Evolutionary conservation across 2,329 filamentous ascomycete genomes (phyloP), one percentile per base, ranked within the genome.

Genomic region (Ophiostoma himal-ulmi): DNA sequence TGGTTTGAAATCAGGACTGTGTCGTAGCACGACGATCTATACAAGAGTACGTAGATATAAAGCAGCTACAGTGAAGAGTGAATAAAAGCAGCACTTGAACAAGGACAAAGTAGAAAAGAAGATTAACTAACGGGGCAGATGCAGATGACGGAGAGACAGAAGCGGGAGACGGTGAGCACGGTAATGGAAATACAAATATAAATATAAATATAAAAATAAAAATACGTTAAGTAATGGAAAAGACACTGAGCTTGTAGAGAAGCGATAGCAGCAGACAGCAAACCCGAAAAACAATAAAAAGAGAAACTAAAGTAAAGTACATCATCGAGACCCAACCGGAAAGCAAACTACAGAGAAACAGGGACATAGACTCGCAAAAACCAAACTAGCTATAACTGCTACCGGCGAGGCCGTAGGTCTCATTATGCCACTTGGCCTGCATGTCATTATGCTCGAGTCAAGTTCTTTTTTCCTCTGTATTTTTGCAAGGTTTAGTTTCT

Each of bases 381-480:
- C 4, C n/a, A 26, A 3, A 26, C 4, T 10, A 26, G 11, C 30
- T 30, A 22, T 11, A 8, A 8, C 11, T 57, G n/a, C 11, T 57
- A 26, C 52, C 7, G 11, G 48, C 48, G 13, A 26, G 8, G 20
- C 7, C 57, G 14, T 17, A 62, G 36, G 8, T 34, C 52, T 39
- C 20, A n/a, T 68, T 60, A 14, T 60, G n/a, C 36, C 52, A 37
- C 48, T 68, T 68, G 37, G 48, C 34, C 67, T 68, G 48, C 57
- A 60, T 13, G 52, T 60, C 48, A 11, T 41, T 34, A 57, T 30
- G 48, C 36, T 60, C 30, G 36, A 39, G 34, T 68, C 30, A 30
- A 30, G 26, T 67, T 26, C 6, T 30, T 17, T 30, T 69, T 65
- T 22, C 52, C 52, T 57, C 20, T 66, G 6, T 36, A 14, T 30